phyloP scores from a whole-genome alignment of 495 filamentous ascomycete species.

The Penicillium crystallinum region DNA sequence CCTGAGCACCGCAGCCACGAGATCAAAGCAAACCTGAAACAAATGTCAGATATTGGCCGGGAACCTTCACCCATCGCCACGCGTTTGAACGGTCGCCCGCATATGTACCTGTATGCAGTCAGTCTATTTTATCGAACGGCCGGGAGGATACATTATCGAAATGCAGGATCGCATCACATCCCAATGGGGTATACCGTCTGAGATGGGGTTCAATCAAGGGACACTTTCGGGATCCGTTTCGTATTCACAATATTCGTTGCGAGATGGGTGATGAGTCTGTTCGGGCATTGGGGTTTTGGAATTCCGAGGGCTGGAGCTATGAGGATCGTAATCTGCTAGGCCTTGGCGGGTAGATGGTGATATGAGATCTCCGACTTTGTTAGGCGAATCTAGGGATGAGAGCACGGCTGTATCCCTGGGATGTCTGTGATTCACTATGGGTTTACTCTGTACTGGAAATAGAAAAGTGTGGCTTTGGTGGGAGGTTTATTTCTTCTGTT shows the following conservation, averaged over 20 bases:
- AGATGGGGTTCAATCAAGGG: neutral
- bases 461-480: neutral
- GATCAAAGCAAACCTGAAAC: neutral
- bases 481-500: neutral
- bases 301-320: neutral
- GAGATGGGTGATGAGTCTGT: neutral
- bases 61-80: neutral
- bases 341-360: neutral
- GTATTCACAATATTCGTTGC: neutral
- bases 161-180: neutral
- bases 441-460: no score
- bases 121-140: neutral
- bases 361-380: no score
- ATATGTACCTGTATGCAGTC: neutral
- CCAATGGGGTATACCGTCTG: neutral
- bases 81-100: neutral
- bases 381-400: neutral
- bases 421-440: neutral
- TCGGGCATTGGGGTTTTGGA: neutral
- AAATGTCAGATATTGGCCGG: neutral
- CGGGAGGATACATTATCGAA: neutral
- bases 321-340: slow-evolving; percentile 1
- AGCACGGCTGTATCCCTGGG: neutral
- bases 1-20: neutral
- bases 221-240: neutral